These are phyloP conservation scores for Talaromyces sp. DNA, from an alignment of 2,329 filamentous ascomycete genomes.

Conservation along the genomic window DNA sequence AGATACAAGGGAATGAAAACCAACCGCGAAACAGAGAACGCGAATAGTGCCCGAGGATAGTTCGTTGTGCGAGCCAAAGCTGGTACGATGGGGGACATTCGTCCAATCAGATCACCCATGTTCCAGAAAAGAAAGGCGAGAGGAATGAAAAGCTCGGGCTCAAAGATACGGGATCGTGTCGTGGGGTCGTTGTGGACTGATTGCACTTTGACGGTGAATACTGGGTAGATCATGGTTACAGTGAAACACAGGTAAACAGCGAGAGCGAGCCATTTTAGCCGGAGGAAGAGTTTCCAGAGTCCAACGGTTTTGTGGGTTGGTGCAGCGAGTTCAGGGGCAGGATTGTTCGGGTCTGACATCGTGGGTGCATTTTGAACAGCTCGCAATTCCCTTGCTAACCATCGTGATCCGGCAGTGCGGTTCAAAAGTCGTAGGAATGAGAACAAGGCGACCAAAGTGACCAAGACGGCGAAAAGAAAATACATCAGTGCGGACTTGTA, in stretches of 20 bases:
- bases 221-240: conserved; percentile 90
- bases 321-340: not conserved
- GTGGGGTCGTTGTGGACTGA: conserved; percentile 41
- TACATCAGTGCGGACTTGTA: conserved; percentile 79
- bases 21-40: conserved; percentile 61
- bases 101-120: conserved; percentile 74
- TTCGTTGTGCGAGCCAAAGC: conserved; percentile 53
- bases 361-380: conserved; percentile 11
- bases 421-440: conserved; percentile 72
- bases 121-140: conserved; percentile 94
- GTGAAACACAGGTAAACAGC: conserved; percentile 77
- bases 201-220: conserved; percentile 72
- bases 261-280: conserved; percentile 73
- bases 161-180: conserved; percentile 55
- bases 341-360: conserved; percentile 8
- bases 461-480: conserved; percentile 78
- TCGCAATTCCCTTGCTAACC: conserved; percentile 18
- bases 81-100: conserved; percentile 63
- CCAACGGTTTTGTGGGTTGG: conserved; percentile 49
- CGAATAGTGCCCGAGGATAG: conserved; percentile 65
- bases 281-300: conserved; percentile 66
- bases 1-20: conserved; percentile 80
- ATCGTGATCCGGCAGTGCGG: conserved; percentile 32
- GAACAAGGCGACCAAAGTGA: conserved; percentile 67
- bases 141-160: conserved; percentile 77